These are phyloP conservation scores for Pseudocercospora macadamiae DNA, from an alignment of 2,329 filamentous ascomycete species.

Conservation along the genomic window DNA sequence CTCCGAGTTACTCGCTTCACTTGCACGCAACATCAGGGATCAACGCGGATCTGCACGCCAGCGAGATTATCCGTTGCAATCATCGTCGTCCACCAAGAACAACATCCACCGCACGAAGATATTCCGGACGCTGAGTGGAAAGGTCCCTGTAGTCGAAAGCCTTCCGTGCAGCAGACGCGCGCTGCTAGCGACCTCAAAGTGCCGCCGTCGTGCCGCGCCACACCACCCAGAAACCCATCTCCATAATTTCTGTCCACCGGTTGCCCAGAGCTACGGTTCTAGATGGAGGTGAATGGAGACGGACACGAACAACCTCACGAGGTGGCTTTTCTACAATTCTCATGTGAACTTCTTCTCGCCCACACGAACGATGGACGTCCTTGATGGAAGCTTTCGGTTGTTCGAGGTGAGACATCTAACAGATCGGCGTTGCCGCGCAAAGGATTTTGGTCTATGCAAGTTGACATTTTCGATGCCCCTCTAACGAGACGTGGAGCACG, in stretches of 20 bases:
- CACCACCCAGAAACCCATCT: background rate
- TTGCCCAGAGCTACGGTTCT: background rate
- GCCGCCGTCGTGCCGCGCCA: constrained; percentile 1
- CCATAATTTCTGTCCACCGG: constrained; percentile 1
- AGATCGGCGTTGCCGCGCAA: background rate
- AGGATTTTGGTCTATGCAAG: background rate
- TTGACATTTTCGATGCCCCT: background rate
- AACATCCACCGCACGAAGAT: background rate
- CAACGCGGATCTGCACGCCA: constrained; percentile 6
- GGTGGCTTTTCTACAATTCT: too few species aligned
- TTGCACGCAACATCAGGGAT: constrained; percentile 1
- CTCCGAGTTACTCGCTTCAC: constrained; percentile 5
- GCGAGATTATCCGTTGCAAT: constrained; percentile 3
- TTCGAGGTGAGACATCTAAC: background rate
- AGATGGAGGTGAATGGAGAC: background rate
- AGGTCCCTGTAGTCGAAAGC: background rate
- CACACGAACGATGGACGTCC: background rate
- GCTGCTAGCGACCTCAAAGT: background rate
- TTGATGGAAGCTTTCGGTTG: background rate
- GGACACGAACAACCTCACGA: background rate
- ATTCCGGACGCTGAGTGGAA: background rate
- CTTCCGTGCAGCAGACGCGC: background rate
- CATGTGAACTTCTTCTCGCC: too few species aligned
- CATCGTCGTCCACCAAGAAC: background rate
- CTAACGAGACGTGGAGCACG: background rate